These are phyloP conservation scores for Quercus phellos DNA, from an alignment of 331 rosid genomes.

Conservation along the genomic window DNA sequence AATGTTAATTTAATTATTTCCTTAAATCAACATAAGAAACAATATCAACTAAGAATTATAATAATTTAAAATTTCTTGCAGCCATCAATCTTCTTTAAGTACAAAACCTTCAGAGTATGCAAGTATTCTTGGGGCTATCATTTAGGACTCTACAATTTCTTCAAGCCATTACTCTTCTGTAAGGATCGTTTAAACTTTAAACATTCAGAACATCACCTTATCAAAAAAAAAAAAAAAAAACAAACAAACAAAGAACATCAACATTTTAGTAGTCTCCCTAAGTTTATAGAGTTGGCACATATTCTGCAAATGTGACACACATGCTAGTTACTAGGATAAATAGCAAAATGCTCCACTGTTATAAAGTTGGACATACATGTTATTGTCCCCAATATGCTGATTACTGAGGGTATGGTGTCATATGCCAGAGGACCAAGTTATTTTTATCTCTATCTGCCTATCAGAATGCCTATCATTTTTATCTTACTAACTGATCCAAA, in stretches of 20 bases:
- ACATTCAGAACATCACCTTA: no score
- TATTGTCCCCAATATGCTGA: not conserved
- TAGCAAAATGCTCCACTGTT: not conserved
- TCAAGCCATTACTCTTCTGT: not conserved
- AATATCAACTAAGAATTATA: not conserved
- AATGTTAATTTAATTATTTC: not conserved
- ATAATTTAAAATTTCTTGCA: not conserved
- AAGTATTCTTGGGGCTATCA: not conserved
- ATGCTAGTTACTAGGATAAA: not conserved
- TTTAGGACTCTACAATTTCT: not conserved
- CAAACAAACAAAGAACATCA: not conserved
- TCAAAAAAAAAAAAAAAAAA: no score
- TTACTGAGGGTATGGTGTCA: not conserved
- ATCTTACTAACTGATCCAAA: not conserved
- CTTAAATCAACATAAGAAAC: slow-evolving; percentile 6
- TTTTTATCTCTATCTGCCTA: not conserved
- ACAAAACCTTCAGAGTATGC: slow-evolving; percentile 1
- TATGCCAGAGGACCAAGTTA: not conserved
- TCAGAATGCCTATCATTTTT: slow-evolving; percentile 9
- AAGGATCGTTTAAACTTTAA: not conserved
- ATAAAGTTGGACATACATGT: not conserved
- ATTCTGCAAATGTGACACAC: not conserved
- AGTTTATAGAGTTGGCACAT: not conserved
- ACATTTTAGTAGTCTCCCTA: not conserved
- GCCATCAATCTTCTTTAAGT: slow-evolving; percentile 7